phyloP scores from a whole-genome alignment of 2,329 filamentous ascomycete genomes.

The Podosphaera fusca region DNA sequence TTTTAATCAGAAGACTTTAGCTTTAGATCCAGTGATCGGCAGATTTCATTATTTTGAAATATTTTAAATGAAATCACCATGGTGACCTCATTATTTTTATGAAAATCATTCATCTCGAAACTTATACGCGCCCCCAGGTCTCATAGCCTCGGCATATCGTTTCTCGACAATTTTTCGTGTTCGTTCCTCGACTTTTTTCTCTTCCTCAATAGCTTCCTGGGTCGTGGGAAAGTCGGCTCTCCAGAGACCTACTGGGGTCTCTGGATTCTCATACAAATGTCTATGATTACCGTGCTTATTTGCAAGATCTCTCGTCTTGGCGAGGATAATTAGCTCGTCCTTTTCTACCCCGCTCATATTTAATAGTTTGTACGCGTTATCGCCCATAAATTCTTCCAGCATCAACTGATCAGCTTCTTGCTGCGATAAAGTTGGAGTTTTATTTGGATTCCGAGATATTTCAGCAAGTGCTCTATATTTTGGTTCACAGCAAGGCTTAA shows the following conservation, averaged over 20 bases:
- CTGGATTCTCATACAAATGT: constrained; percentile 44
- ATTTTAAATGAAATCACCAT: background rate
- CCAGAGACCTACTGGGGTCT: constrained; percentile 77
- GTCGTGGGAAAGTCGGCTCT: constrained; percentile 71
- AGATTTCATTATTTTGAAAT: too few relatives aligned
- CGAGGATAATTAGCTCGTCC: constrained; percentile 46
- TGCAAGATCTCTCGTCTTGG: constrained; percentile 48
- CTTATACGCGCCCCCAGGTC: constrained; percentile 49
- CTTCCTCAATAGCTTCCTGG: constrained; percentile 50
- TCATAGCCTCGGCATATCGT: constrained; percentile 62
- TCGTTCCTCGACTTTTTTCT: constrained; percentile 36
- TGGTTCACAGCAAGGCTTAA: constrained; percentile 29
- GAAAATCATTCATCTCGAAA: constrained; percentile 47
- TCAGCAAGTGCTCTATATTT: constrained; percentile 14
- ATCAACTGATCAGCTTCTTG: constrained; percentile 23
- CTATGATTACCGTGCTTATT: constrained; percentile 58
- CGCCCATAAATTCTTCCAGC: constrained; percentile 32
- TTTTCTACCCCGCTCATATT: constrained; percentile 36
- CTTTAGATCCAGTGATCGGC: too few relatives aligned
- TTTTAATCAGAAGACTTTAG: too few relatives aligned
- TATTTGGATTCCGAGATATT: constrained; percentile 6
- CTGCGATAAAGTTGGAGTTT: constrained; percentile 9
- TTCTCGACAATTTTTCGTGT: constrained; percentile 44
- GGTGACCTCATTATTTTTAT: background rate
- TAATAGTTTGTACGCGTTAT: constrained; percentile 32